Percentiles rank a stretch among this genome's conserved stretches.
Conservation (phyloP, 176 grass and related monocot species). For the Carex scoparia region DNA sequence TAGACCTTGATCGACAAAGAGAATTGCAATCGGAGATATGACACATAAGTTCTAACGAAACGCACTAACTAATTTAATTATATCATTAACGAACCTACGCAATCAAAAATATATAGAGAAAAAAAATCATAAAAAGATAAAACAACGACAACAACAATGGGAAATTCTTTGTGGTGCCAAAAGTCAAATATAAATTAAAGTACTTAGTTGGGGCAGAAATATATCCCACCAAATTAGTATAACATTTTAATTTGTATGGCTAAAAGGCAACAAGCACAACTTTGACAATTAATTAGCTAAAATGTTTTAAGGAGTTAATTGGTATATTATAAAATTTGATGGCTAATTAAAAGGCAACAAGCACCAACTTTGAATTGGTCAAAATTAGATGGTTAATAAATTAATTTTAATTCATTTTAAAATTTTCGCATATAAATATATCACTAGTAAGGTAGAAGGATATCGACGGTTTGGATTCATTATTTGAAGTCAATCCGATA, state of each 20-base stretch:
- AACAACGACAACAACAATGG: neutral
- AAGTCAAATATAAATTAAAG: neutral
- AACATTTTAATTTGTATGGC: neutral
- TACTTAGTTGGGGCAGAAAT: neutral
- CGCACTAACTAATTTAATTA: conserved; percentile 30
- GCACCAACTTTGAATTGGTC: too few relatives aligned
- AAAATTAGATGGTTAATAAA: too few relatives aligned
- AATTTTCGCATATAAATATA: too few relatives aligned
- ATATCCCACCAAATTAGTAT: neutral
- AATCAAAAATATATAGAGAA: neutral
- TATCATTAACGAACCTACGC: conserved; percentile 10
- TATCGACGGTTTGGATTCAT: too few relatives aligned
- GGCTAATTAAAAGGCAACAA: too few relatives aligned
- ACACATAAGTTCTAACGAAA: conserved; percentile 77
- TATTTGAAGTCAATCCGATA: too few relatives aligned
- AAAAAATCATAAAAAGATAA: neutral
- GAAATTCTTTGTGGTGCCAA: neutral
- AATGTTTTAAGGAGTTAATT: neutral
- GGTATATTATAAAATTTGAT: too few relatives aligned
- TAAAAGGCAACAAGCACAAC: neutral
- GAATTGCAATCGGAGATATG: conserved; percentile 30
- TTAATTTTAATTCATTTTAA: too few relatives aligned
- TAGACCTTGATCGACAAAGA: conserved; percentile 11
- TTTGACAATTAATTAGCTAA: neutral
- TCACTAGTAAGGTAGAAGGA: too few relatives aligned